A percentile compares a stretch with the other conserved stretches of the same genome.
Evolutionary conservation across 129 eudicot genomes (phyloP).

Genomic region (Cynara cardunculus): DNA sequence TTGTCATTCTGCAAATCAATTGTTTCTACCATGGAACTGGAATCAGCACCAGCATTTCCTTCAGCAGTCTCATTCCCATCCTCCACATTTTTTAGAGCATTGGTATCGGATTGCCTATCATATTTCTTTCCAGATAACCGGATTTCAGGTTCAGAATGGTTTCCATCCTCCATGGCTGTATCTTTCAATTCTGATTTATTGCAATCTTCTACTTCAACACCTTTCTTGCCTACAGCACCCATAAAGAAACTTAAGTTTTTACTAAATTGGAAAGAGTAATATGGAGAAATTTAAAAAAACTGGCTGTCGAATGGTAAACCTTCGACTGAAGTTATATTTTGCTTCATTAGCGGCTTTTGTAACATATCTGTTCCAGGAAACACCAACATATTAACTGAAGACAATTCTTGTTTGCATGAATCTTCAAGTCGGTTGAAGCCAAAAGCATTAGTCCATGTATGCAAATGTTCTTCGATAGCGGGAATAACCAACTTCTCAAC

Average conservation of each 20-base stretch:
- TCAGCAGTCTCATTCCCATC: not conserved
- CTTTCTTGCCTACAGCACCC: slow-evolving; percentile 28
- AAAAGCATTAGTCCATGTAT: slow-evolving; percentile 72
- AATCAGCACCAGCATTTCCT: not conserved
- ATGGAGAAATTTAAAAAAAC: not conserved
- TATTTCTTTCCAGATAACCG: slow-evolving; percentile 11
- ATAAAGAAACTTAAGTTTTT: not conserved
- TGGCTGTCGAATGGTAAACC: slow-evolving; percentile 7
- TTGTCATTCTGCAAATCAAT: slow-evolving; percentile 12
- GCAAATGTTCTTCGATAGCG: slow-evolving; percentile 80
- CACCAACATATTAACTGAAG: slow-evolving; percentile 69
- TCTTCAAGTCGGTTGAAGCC: slow-evolving; percentile 54
- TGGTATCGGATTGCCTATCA: slow-evolving; percentile 4
- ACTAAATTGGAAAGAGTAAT: not conserved
- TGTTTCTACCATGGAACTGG: slow-evolving; percentile 1
- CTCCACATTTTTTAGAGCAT: not conserved
- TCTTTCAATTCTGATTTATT: slow-evolving; percentile 23
- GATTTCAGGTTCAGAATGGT: slow-evolving; percentile 12
- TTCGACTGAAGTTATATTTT: slow-evolving; percentile 28
- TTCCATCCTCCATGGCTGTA: slow-evolving; percentile 11
- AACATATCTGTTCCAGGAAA: slow-evolving; percentile 93
- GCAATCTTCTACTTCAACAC: slow-evolving; percentile 20
- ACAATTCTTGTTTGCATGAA: slow-evolving; percentile 54
- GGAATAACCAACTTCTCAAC: slow-evolving; percentile 80
- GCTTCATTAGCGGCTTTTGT: slow-evolving; percentile 51